Conservation (phyloP, 2,329 filamentous ascomycete species). For the Diaporthe humulicola region DNA sequence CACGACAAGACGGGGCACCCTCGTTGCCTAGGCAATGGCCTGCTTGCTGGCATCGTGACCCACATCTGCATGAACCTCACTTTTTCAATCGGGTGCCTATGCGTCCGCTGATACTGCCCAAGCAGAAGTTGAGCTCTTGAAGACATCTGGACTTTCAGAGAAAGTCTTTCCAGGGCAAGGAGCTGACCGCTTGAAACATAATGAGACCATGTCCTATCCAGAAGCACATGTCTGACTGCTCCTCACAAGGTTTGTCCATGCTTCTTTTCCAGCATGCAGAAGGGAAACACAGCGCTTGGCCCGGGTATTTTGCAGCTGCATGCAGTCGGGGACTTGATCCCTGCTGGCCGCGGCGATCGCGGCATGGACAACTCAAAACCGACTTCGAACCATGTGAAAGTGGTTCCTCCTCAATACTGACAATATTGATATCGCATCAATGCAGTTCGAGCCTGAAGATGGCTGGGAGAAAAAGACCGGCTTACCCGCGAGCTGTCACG, state of each 20-base stretch:
- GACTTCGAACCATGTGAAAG: background rate
- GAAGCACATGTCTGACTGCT: background rate
- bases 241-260: background rate
- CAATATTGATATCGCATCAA: background rate
- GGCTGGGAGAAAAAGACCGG: background rate
- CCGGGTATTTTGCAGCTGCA: conserved; percentile 1
- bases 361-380: conserved; percentile 1
- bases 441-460: background rate
- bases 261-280: background rate
- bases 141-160: background rate
- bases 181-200: background rate
- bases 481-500: background rate
- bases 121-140: background rate
- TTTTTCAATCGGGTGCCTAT: background rate
- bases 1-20: background rate
- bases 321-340: conserved; percentile 7
- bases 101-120: background rate
- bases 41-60: conserved; percentile 9
- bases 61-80: background rate
- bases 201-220: background rate
- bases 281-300: conserved; percentile 1
- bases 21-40: too few relatives aligned
- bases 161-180: background rate
- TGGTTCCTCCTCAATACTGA: background rate
- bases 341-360: conserved; percentile 16